These are phyloP conservation scores for Xerocomus amazonicus DNA, from an alignment of 1,284 basidiomycete species.

Conservation along the genomic window DNA sequence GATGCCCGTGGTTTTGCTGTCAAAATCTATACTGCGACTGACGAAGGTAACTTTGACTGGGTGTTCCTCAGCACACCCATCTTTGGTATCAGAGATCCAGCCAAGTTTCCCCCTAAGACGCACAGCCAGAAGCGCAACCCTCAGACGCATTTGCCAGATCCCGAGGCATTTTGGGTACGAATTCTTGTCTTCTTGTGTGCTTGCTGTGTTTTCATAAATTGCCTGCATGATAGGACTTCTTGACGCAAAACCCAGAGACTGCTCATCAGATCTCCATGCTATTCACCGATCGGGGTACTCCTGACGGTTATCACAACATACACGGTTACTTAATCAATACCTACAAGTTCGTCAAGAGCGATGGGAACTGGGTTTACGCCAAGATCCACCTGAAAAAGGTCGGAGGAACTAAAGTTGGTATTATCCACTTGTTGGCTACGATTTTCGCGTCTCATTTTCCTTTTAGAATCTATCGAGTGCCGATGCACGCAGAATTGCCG, in stretches of 20 bases:
- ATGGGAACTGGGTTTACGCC: conserved; percentile 79
- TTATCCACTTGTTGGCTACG: background rate
- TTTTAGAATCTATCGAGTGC: conserved; percentile 58
- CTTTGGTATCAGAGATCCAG: conserved; percentile 83
- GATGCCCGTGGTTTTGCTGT: conserved; percentile 91
- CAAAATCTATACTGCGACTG: conserved; percentile 87
- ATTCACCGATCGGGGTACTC: conserved; percentile 89
- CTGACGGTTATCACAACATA: conserved; percentile 77
- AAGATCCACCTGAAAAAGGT: conserved; percentile 80
- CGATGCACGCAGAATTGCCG: conserved; percentile 47
- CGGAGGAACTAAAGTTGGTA: conserved; percentile 67
- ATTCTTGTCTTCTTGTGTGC: too few relatives aligned
- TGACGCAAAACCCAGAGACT: conserved; percentile 85
- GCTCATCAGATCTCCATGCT: conserved; percentile 89
- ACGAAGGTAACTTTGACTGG: conserved; percentile 88
- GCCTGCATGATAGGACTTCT: conserved; percentile 69
- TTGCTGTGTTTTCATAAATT: background rate
- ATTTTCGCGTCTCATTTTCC: background rate
- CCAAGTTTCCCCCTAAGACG: conserved; percentile 88
- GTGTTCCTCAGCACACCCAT: conserved; percentile 91
- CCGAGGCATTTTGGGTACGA: conserved; percentile 77
- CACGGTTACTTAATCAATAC: conserved; percentile 93
- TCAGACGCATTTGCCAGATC: conserved; percentile 82
- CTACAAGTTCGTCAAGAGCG: conserved; percentile 82
- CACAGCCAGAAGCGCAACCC: conserved; percentile 94